Percentiles rank a stretch among this genome's conserved stretches.
Evolutionary conservation across 164 flowering plant genomes (phyloP).

Genomic region (Sextonia rubra): DNA sequence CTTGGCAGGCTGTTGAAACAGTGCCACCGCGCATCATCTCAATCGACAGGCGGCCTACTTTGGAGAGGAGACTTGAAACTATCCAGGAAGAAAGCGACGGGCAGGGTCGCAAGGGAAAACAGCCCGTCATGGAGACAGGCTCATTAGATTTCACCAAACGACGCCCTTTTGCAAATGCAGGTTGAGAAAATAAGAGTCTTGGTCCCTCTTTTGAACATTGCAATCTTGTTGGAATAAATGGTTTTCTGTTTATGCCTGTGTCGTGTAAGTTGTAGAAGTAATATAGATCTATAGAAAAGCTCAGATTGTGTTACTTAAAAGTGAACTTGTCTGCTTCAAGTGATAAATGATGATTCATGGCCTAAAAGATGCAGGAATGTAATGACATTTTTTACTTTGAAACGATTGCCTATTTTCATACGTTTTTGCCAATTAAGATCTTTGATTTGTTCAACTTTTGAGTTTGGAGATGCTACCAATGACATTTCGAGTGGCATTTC

Average conservation of each 20-base stretch:
- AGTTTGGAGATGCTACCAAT: too few relatives aligned
- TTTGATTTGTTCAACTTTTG: too few relatives aligned
- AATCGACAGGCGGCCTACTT: constrained; percentile 13
- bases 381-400: too few relatives aligned
- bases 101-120: not conserved
- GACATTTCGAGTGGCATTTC: too few relatives aligned
- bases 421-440: too few relatives aligned
- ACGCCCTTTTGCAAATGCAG: not conserved
- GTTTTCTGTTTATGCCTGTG: not conserved
- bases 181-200: not conserved
- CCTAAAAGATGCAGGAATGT: too few relatives aligned
- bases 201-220: not conserved
- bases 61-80: constrained; percentile 19
- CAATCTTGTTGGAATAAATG: not conserved
- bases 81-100: constrained; percentile 17
- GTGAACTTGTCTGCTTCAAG: not conserved
- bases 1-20: constrained; percentile 13
- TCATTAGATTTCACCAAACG: not conserved
- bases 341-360: not conserved
- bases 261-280: not conserved
- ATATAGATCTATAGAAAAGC: too few relatives aligned
- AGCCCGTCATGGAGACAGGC: not conserved
- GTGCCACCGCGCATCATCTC: constrained; percentile 18
- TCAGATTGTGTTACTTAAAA: not conserved
- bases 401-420: too few relatives aligned